Evolutionary conservation across 306 rosid genomes (phyloP), one percentile per base, ranked within the genome.

Genomic region (Dalbergia oliveri): DNA sequence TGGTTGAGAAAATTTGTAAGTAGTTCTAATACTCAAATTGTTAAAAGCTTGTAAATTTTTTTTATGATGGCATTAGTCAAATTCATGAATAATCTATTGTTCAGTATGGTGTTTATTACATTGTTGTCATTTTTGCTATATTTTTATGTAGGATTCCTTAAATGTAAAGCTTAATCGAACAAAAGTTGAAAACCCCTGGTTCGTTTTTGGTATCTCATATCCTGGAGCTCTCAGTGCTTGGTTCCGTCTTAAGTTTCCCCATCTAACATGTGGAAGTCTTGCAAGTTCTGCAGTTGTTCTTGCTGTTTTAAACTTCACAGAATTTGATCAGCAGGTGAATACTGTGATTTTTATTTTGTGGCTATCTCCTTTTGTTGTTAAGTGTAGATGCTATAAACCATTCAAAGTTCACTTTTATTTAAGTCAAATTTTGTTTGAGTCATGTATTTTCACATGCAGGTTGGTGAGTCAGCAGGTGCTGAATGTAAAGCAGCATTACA

Each of bases 161-260:
- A 88, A 90, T 86, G 15, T 57, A 79, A 92, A 86, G 88, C 80
- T 88, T 68, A 88, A 88, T 53, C 85, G 81, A 86, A 59, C 81
- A 45, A 84, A 91, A 26, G 72, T 41, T 54, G 94, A 90, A 69
- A 92, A 91, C 72, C 87, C 92, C 2, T 94, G 98, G 98, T 94
- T 94, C 10, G 59, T 88, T n/a, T 87, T 92, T 47, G n/a, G 98
- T 41, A 72, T 84, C 67, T 94, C 98, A 2, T 94, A 94, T 66
- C 19, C 98, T 1, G 98, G 98, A 73, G 98, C 98, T 73, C 94
- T 94, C 65, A 94, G 98, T 80, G 98, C 98, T 8, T 94, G 98
- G 98, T 94, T 94, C 78, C 94, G 97, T 64, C 93, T 94, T 59
- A 94, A 94, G 81, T 94, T 91, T 79, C 97, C 98, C 51, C 98